Evolutionary conservation across 2,329 filamentous ascomycete species (phyloP), one percentile per base, ranked within the genome.

Genomic region (Penicillium sp.): DNA sequence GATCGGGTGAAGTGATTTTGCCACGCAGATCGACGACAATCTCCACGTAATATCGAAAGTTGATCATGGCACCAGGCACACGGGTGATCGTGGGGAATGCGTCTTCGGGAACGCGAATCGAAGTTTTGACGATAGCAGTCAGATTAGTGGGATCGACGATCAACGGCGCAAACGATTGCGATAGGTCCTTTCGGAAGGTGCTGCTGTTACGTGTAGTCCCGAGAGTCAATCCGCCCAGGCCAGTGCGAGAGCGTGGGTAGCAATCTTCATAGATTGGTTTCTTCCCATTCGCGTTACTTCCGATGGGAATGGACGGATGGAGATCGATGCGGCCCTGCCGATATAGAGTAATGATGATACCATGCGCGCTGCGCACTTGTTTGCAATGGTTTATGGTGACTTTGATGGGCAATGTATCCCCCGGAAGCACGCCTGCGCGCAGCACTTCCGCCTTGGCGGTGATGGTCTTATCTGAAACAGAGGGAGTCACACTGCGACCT

Each of bases 161-260:
- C 46, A 99, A 80, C 5, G 95, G 93, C 21, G 90, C 89, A 55
- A 96, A 91, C 1, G 90, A 88, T 73, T 99, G 95, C 5, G 90
- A 89, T 3, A 99, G 79, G 72, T 99, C 95, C 73, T 98, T 98
- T 53, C 95, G 89, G 72, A 97, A 98, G n/a, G 95, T 84, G 73
- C 93, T 95, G 70, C 87, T 93, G 2, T 92, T 93, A 37, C 91
- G 89, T 7, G 90, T 90, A 1, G 91, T 95, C 1, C 90, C 91
- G 41, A 98, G 81, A 1, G 93, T 96, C 27, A 98, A 79, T 0
- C 93, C 93, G 16, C 90, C 90, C 8, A 97, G 82, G 0, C 92
- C 93, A 1, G 92, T 96, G 59, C 89, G 87, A 2, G 92, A 96
- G 67, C 88, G 90, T 5, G 93, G 92, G 70, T 93, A 96, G 68